Evolutionary conservation across 1,284 basidiomycete species (phyloP).

Genomic region (Ustilago curta): DNA sequence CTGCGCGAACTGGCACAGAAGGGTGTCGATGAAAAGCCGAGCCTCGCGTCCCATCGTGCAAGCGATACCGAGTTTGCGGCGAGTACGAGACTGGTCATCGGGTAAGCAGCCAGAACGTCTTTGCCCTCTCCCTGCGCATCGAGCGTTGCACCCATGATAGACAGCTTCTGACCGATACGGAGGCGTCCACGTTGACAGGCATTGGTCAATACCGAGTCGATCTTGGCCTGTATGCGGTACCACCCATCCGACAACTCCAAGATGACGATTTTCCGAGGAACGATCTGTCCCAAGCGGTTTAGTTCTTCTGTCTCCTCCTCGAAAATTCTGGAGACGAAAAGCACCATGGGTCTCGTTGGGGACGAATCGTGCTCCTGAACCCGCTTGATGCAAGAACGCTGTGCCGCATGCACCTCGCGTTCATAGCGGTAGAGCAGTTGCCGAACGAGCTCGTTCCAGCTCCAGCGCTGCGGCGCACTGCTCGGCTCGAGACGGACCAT

Average conservation of each 20-base stretch:
- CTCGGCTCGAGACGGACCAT: slow-evolving; percentile 77
- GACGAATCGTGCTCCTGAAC: slow-evolving; percentile 82
- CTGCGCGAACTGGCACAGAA: slow-evolving; percentile 83
- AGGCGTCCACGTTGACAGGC: slow-evolving; percentile 79
- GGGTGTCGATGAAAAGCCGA: slow-evolving; percentile 78
- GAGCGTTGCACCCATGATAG: slow-evolving; percentile 78
- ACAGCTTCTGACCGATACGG: slow-evolving; percentile 83
- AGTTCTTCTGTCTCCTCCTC: slow-evolving; percentile 36
- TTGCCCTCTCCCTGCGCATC: slow-evolving; percentile 74
- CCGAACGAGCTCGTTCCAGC: slow-evolving; percentile 73
- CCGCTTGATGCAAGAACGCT: slow-evolving; percentile 82
- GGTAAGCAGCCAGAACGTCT: slow-evolving; percentile 85
- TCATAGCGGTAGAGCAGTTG: slow-evolving; percentile 93
- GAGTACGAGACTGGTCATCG: slow-evolving; percentile 76
- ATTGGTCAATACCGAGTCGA: slow-evolving; percentile 80
- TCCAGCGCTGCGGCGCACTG: slow-evolving; percentile 39
- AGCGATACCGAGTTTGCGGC: slow-evolving; percentile 86
- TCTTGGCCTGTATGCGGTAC: slow-evolving; percentile 83
- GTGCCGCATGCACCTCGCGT: slow-evolving; percentile 82
- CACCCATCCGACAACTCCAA: slow-evolving; percentile 95
- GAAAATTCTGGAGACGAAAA: slow-evolving; percentile 82
- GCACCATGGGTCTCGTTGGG: slow-evolving; percentile 80
- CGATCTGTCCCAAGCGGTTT: slow-evolving; percentile 14
- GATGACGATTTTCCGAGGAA: slow-evolving; percentile 40
- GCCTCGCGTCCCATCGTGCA: slow-evolving; percentile 85